Evolutionary conservation across 2,329 filamentous ascomycete genomes (phyloP).

Genomic region (Fusarium redolens): DNA sequence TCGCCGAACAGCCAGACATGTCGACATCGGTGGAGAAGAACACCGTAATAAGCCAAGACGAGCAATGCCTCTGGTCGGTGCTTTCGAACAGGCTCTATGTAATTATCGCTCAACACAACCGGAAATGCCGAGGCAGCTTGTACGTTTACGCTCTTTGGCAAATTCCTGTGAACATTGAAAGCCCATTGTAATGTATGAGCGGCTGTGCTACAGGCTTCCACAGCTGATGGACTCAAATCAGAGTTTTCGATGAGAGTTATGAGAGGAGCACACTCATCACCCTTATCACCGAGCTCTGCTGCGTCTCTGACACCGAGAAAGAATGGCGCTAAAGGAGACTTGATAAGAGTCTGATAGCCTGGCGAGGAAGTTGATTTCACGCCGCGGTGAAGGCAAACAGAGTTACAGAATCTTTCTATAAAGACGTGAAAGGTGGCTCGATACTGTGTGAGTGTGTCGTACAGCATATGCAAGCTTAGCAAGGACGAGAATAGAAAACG

Average conservation of each 20-base stretch:
- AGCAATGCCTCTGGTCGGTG: slow-evolving; percentile 57
- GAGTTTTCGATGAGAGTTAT: slow-evolving; percentile 48
- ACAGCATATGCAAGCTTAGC: slow-evolving; percentile 60
- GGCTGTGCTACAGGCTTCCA: slow-evolving; percentile 47
- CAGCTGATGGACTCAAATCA: slow-evolving; percentile 44
- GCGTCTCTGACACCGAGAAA: slow-evolving; percentile 37
- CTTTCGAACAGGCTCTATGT: slow-evolving; percentile 50
- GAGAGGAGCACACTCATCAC: slow-evolving; percentile 45
- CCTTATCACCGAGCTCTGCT: slow-evolving; percentile 18
- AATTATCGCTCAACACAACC: slow-evolving; percentile 48
- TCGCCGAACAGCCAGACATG: slow-evolving; percentile 54
- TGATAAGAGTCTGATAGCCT: slow-evolving; percentile 50
- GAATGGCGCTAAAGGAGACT: slow-evolving; percentile 49
- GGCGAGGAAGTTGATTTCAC: slow-evolving; percentile 52
- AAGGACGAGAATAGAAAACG: slow-evolving; percentile 59
- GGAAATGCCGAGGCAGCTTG: slow-evolving; percentile 51
- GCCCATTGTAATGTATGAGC: slow-evolving; percentile 49
- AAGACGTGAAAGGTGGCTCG: slow-evolving; percentile 53
- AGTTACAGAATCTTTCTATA: slow-evolving; percentile 55
- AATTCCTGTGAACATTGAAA: slow-evolving; percentile 47
- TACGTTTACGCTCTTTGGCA: slow-evolving; percentile 39
- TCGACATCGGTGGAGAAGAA: slow-evolving; percentile 57
- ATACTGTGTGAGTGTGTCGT: slow-evolving; percentile 57
- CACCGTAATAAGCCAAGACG: slow-evolving; percentile 62
- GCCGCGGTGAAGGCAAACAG: slow-evolving; percentile 56